A percentile compares a stretch with the other conserved stretches of the same genome.
Evolutionary conservation across 805 yeast genomes (phyloP).

Genomic region (Candida nanaspora): DNA sequence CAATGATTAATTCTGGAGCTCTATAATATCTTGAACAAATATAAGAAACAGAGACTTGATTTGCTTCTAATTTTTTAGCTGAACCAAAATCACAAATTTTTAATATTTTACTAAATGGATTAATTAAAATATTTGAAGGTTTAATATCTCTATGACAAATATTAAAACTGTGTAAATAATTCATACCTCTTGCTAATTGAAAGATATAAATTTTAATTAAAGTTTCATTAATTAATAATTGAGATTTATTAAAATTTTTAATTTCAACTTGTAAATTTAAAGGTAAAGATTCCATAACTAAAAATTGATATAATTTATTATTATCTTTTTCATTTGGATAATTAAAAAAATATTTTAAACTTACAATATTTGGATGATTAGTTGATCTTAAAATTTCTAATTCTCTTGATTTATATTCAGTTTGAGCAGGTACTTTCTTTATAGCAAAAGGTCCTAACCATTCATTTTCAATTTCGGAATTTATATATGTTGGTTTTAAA

Average conservation of each 20-base stretch:
- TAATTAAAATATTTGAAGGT: slow-evolving; percentile 75
- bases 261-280: slow-evolving; percentile 72
- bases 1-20: slow-evolving; percentile 93
- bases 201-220: slow-evolving; percentile 73
- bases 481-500: slow-evolving; percentile 14
- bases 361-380: slow-evolving; percentile 73
- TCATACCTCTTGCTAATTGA: slow-evolving; percentile 79
- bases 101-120: slow-evolving; percentile 56
- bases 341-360: slow-evolving; percentile 63
- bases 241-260: slow-evolving; percentile 55
- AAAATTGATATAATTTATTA: slow-evolving; percentile 63
- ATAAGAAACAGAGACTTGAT: slow-evolving; percentile 87
- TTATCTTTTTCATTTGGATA: slow-evolving; percentile 52
- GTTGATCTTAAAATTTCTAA: slow-evolving; percentile 69
- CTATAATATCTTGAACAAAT: slow-evolving; percentile 94
- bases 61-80: slow-evolving; percentile 70
- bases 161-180: slow-evolving; percentile 71
- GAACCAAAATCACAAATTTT: slow-evolving; percentile 85
- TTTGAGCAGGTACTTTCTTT: slow-evolving; percentile 80
- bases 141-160: slow-evolving; percentile 81
- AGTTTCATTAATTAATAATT: slow-evolving; percentile 57
- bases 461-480: slow-evolving; percentile 10
- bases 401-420: slow-evolving; percentile 79
- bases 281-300: slow-evolving; percentile 86
- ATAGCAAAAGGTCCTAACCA: slow-evolving; percentile 83